Evolutionary conservation across 129 eudicot genomes (phyloP), one percentile per base, ranked within the genome.

Genomic region (Calendula officinalis): DNA sequence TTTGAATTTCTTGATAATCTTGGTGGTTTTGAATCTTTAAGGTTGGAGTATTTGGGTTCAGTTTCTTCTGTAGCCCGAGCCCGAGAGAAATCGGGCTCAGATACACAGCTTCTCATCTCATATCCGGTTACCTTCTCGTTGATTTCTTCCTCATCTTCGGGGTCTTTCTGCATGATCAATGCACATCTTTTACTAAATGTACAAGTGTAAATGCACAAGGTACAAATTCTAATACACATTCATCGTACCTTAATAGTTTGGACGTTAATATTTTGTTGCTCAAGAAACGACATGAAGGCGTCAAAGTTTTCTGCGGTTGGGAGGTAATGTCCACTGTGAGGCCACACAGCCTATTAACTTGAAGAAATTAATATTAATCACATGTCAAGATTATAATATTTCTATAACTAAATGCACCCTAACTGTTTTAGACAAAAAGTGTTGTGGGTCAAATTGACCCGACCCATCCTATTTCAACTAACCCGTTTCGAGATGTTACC

Each of bases 311-410:
- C 97, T 75, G 72, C 83, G 13, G 97, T 90, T 49, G 97, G 97
- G 64, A 79, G 97, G 66, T 90, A 90, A 67, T 90, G 97, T 34
- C 97, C 97, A 61, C 97, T 90, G 63, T 90, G 91, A 68, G 97
- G 97, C 97, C 97, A 90, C 33, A 86, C 95, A 13, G 95, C 86
- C 97, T 90, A 68, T 60, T 59, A 9, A 60, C 64, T 46, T 27
- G 2, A 68, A 50, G 66, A 50, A 50, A 44, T 63, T 37, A 56
- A 17, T 11, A 52, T 54, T 46, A 44, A 45, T 37, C 66, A 4
- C 71, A 58, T 12, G 32, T 54, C 43, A 56, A 57, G 66, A 70
- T 44, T 39, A 30, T 15, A 41, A 6, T 0, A 30, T 44, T 3
- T 12, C 13, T 30, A 6, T 2, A 3, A 46, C 14, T n/a, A 34